Percentiles rank a stretch among this genome's conserved stretches.
phyloP scores from a whole-genome alignment of 306 rosid genomes.

The Prunus armeniaca region DNA sequence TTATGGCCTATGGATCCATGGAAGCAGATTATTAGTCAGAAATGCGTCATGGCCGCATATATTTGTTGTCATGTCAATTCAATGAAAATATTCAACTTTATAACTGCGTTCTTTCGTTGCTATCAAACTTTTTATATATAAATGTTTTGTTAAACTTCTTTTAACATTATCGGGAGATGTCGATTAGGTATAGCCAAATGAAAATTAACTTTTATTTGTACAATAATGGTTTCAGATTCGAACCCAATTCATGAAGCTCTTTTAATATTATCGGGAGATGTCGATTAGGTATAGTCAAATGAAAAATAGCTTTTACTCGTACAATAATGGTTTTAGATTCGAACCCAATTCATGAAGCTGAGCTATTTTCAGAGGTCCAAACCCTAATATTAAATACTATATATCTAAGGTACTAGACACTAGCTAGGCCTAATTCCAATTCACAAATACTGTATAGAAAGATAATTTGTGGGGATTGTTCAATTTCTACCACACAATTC shows the following conservation, averaged over 20 bases:
- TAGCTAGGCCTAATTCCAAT: background rate
- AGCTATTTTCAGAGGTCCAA: no score
- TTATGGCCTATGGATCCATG: background rate
- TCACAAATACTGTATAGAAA: background rate
- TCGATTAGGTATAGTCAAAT: no score
- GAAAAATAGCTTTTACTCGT: rapidly evolving
- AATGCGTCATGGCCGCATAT: background rate
- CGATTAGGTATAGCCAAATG: no score
- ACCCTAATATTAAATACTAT: background rate
- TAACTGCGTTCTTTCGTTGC: background rate
- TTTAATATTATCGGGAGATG: no score
- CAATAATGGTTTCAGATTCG: rapidly evolving
- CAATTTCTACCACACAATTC: background rate
- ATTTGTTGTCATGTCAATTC: background rate
- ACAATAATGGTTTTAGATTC: rapidly evolving
- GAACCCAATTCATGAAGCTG: no score
- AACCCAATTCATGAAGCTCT: no score
- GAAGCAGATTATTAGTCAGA: background rate
- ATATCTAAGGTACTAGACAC: background rate
- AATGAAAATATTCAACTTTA: background rate
- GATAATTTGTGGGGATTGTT: background rate
- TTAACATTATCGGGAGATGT: no score
- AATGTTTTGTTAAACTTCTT: background rate
- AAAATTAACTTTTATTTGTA: rapidly evolving
- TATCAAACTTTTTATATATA: background rate